These are phyloP conservation scores for Aspergillus olivimuriae DNA, from an alignment of 495 filamentous ascomycete genomes.

Conservation along the genomic window DNA sequence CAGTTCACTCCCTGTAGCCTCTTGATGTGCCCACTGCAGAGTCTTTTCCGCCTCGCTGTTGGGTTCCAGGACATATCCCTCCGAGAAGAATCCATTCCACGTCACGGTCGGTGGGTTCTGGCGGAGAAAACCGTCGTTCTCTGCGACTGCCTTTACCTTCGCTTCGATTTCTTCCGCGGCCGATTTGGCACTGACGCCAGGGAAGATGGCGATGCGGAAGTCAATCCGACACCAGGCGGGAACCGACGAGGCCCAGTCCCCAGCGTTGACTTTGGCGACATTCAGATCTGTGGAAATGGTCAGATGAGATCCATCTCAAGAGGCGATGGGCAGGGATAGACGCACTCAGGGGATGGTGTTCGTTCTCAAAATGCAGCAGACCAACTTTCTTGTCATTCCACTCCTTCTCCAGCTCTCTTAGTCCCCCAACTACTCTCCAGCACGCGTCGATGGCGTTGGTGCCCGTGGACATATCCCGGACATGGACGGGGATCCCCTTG, in stretches of 20 bases:
- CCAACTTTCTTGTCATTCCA: slow-evolving; percentile 5
- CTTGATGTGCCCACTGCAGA: slow-evolving; percentile 1
- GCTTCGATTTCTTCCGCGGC: slow-evolving; percentile 3
- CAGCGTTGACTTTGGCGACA: slow-evolving; percentile 2
- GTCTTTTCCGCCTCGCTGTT: slow-evolving; percentile 3
- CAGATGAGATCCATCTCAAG: no score
- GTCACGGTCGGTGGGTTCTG: slow-evolving; percentile 1
- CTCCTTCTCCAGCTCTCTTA: slow-evolving; percentile 3
- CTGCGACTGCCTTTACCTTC: neutral
- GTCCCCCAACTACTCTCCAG: neutral
- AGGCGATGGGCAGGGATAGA: neutral
- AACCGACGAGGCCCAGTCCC: slow-evolving; percentile 3
- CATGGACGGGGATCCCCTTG: slow-evolving; percentile 2
- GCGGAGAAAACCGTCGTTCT: slow-evolving; percentile 1
- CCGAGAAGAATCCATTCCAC: slow-evolving; percentile 4
- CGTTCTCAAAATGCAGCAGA: slow-evolving; percentile 2
- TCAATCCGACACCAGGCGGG: slow-evolving; percentile 4
- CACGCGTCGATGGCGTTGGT: slow-evolving; percentile 4
- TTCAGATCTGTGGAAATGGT: slow-evolving; percentile 1
- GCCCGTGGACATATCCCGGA: slow-evolving; percentile 1
- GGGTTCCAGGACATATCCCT: slow-evolving; percentile 2
- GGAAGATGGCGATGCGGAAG: slow-evolving; percentile 3
- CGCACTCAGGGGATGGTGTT: slow-evolving; percentile 1
- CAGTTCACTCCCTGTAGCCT: slow-evolving; percentile 1
- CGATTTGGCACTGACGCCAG: slow-evolving; percentile 1